Base-by-base conservation (phyloP, 495 filamentous ascomycete species). In the Darksidea phi region DNA sequence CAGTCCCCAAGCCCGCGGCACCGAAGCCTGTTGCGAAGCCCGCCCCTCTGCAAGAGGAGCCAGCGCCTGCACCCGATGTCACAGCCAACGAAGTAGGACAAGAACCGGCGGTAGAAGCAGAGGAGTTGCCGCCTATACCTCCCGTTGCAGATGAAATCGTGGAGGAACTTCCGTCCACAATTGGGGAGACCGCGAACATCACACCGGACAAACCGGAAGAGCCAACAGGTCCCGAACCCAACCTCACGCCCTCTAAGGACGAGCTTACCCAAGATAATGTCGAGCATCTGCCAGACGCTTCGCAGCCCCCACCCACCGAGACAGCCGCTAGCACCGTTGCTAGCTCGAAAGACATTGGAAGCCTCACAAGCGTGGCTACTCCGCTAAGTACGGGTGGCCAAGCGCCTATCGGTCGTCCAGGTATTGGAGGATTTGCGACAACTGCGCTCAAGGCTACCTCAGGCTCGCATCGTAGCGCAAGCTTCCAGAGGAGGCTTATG, bases 281-380 rank as follows among this genome's bases (percentile, higher is more conserved):
- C 21, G 91, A 96, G 66, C 88, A 91, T 71, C 79, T 97, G 45
- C 85, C 84, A 37, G 92, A 97, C 76, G 80, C 78, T 7, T 94
- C 93, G 24, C 75, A 79, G 15, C 86, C 89, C 13, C 80, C 86
- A 13, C 80, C 86, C 20, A 90, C 87, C 8, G 88, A 85, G 23
- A 97, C 94, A 41, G 88, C 84, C 59, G 91, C 89, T n/a, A 96
- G 94, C 77, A 96, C 91, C 38, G 80, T 89, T 46, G 88, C 89
- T 47, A 95, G 92, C 70, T 86, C 88, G 4, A 81, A 86, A 72
- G 91, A 95, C 72, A 82, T 86, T 38, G 79, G 83, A 51, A 86
- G 77, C 61, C 69, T 72, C 45, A 54, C 66, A 11, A 72, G 72
- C 26, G 83, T 76, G 65, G 74, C 79, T 24, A 86, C 85, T 18